Conservation (phyloP, 192 early-diverging fungal species). For the Rhizoclosmatium sp. region DNA sequence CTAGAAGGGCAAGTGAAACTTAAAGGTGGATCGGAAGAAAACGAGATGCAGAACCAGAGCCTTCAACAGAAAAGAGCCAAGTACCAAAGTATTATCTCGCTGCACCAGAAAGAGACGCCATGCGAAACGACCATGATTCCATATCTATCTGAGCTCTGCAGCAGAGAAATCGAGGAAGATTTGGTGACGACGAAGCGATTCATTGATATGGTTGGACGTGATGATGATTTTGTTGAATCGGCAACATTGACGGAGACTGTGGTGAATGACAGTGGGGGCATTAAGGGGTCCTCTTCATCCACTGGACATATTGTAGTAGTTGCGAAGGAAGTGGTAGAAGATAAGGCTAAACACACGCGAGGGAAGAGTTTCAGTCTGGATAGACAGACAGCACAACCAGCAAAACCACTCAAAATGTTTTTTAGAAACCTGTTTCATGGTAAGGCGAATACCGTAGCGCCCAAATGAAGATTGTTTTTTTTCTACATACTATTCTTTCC, state of each 20-base stretch:
- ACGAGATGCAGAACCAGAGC: background rate
- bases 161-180: constrained; percentile 55
- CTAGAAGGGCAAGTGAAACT: background rate
- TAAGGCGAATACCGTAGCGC: background rate
- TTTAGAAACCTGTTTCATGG: constrained; percentile 20
- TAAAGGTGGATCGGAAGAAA: background rate
- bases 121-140: constrained; percentile 66
- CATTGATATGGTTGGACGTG: constrained; percentile 23
- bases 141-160: constrained; percentile 53
- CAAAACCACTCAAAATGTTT: constrained; percentile 17
- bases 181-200: constrained; percentile 27
- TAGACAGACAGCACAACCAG: no score
- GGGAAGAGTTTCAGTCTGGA: background rate
- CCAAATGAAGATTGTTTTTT: background rate
- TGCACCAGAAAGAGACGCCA: constrained; percentile 43
- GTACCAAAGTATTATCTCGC: constrained; percentile 17
- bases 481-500: background rate
- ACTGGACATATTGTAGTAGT: background rate
- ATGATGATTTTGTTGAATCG: background rate
- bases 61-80: constrained; percentile 10
- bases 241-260: background rate
- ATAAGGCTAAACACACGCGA: background rate
- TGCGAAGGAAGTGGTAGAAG: background rate
- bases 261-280: background rate
- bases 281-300: no score